Evolutionary conservation across 140 eudicot species (phyloP), one percentile per base, ranked within the genome.

Genomic region (Bidens hawaiensis): DNA sequence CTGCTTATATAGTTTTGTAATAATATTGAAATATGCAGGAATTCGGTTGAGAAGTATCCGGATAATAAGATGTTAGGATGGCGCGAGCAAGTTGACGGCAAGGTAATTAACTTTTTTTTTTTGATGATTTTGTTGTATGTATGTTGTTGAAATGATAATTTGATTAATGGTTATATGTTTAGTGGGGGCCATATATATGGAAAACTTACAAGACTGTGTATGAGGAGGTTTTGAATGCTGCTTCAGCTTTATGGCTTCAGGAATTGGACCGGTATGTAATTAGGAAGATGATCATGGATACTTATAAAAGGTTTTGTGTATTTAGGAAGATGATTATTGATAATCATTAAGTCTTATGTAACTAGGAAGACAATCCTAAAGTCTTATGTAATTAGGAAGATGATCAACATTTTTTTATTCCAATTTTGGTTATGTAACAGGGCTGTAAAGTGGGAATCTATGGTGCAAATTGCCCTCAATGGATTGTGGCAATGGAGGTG

Each of bases 401-500:
- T 15, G 8, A 31, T 31, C 8, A 31, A 49, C 28, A 49, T 5
- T 17, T 38, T 58, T 48, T 15, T 9, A 4, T n/a, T 59, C 60
- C 23, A 16, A 21, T 43, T 60, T 34, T 68, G 13, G 40, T 16
- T 67, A 15, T 34, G 27, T 56, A 21, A 42, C 42, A 94, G 99
- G 97, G 97, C 6, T 79, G 90, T 77, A 76, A 90, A 69, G 78
- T 94, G 54, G 99, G 99, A 67, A 83, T 94, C 24, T 94, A 94
- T 75, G 99, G 99, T 25, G 43, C 89, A 40, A 94, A 94, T 58
- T 94, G 99, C 51, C 97, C 99, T 71, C 95, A 94, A 68, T 94
- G 99, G 99, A 78, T 94, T 71, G 90, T 85, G 55, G 88, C 95
- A 21, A 94, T 94, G 97, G 94, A 88, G 97, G 99, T 88, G 15